Evolutionary conservation across 306 rosid species (phyloP), one percentile per base, ranked within the genome.

Genomic region (Argentina anserina): DNA sequence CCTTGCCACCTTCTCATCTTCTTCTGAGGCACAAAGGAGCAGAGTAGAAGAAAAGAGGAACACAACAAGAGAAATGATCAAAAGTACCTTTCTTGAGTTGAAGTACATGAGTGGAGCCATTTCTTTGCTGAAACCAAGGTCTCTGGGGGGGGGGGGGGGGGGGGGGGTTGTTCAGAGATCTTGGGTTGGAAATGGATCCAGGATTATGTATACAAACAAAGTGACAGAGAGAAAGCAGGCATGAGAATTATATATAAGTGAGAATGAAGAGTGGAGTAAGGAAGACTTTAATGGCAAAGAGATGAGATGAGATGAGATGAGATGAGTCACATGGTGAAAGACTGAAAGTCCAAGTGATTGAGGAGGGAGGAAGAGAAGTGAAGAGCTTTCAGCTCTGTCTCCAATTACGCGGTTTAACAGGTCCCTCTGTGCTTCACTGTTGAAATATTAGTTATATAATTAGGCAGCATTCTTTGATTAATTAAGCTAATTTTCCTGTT

Each of bases 31-130:
- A 56, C 81, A 81, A 31, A 77, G 72, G 52, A 81, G 73, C 65
- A 70, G 34, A 28, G 79, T 33, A 42, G 83, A 65, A 50, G 70
- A 78, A 40, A 84, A 17, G 36, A 72, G 18, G 5, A 75, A 14
- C 37, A 75, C 29, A 46, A 78, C 67, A 45, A 86, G 65, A 69
- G 69, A 81, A 60, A 9, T 18, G 0, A 89, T 47, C 15, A 86
- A 15, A 39, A 85, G 69, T 45, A 87, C 79, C 79, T 79, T 85
- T 76, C 72, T 80, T 79, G 18, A 20, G 82, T 76, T 78, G 82
- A n/a, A 21, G 83, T 76, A 71, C 74, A 70, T 0, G 18, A 55
- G 80, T 81, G 84, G 89, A 89, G 91, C 89, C 97, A 94, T 94
- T 71, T 47, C 52, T 36, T 26, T 72, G 84, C 29, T 41, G 50